These are phyloP conservation scores for Crucibulum laeve DNA, from an alignment of 768 basidiomycete genomes.

Conservation along the genomic window DNA sequence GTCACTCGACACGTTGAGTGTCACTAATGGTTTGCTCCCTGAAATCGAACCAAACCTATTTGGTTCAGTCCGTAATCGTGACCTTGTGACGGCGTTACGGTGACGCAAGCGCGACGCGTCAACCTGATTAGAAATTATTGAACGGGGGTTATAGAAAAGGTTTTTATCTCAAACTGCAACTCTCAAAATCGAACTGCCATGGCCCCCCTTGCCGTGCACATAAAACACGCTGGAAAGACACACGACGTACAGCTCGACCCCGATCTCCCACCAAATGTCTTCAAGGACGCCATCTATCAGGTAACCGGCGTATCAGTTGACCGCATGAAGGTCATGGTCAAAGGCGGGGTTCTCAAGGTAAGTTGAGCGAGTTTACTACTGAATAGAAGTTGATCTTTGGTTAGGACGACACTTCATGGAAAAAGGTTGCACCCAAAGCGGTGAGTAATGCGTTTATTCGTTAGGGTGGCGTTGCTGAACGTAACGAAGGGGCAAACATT, in stretches of 20 bases:
- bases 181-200: constrained; percentile 35
- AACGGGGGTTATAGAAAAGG: too few relatives aligned
- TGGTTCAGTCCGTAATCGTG: constrained; percentile 5
- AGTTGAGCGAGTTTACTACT: constrained; percentile 11
- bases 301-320: constrained; percentile 84
- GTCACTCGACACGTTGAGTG: constrained; percentile 7
- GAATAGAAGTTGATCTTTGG: neutral
- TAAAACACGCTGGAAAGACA: constrained; percentile 88
- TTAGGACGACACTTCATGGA: constrained; percentile 86
- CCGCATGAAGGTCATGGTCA: constrained; percentile 97
- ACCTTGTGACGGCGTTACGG: constrained; percentile 2
- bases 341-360: constrained; percentile 88
- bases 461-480: neutral
- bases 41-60: constrained; percentile 1
- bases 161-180: neutral
- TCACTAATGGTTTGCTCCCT: neutral
- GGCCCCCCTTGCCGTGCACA: constrained; percentile 68
- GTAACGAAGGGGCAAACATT: constrained; percentile 73
- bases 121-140: constrained; percentile 1
- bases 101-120: constrained; percentile 18
- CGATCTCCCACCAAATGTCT: constrained; percentile 59
- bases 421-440: constrained; percentile 77
- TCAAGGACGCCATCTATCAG: constrained; percentile 82
- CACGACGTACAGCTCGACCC: constrained; percentile 70
- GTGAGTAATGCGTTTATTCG: constrained; percentile 37